These are phyloP conservation scores for Parsonsia alboflavescens DNA, from an alignment of 257 asterid genomes.

Conservation along the genomic window DNA sequence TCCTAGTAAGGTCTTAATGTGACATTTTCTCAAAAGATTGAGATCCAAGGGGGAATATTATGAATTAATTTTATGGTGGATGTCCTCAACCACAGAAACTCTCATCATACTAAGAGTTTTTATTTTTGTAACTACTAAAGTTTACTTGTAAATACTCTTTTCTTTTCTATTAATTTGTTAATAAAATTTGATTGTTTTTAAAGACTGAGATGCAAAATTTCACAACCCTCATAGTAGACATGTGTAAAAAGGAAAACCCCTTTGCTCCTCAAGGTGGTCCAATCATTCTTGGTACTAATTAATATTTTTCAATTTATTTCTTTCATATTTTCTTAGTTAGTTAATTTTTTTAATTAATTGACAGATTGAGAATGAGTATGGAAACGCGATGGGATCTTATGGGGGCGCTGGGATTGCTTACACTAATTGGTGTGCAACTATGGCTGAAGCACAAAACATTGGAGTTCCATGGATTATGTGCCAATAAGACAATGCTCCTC, in stretches of 20 bases:
- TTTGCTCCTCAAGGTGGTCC: slow-evolving; percentile 96
- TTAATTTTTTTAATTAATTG: not conserved
- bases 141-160: too few species aligned
- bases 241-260: slow-evolving; percentile 57
- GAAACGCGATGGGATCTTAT: slow-evolving; percentile 43
- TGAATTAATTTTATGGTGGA: too few species aligned
- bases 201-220: slow-evolving; percentile 78
- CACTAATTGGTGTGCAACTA: slow-evolving; percentile 55
- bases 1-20: too few species aligned
- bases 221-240: slow-evolving; percentile 54
- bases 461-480: slow-evolving; percentile 97
- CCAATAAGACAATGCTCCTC: slow-evolving; percentile 66
- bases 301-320: not conserved
- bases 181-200: slow-evolving; percentile 1
- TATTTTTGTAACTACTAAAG: too few species aligned
- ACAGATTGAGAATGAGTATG: slow-evolving; percentile 81
- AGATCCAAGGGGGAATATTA: too few species aligned
- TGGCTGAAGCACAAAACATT: slow-evolving; percentile 49
- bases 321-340: too few species aligned
- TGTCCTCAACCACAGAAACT: too few species aligned
- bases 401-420: slow-evolving; percentile 72
- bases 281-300: slow-evolving; percentile 45
- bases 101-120: too few species aligned
- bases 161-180: too few species aligned
- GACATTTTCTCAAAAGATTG: too few species aligned